Evolutionary conservation across 176 grass and related monocot species (phyloP), one percentile per base, ranked within the genome.

Genomic region (Cenchrus fungigraminus): DNA sequence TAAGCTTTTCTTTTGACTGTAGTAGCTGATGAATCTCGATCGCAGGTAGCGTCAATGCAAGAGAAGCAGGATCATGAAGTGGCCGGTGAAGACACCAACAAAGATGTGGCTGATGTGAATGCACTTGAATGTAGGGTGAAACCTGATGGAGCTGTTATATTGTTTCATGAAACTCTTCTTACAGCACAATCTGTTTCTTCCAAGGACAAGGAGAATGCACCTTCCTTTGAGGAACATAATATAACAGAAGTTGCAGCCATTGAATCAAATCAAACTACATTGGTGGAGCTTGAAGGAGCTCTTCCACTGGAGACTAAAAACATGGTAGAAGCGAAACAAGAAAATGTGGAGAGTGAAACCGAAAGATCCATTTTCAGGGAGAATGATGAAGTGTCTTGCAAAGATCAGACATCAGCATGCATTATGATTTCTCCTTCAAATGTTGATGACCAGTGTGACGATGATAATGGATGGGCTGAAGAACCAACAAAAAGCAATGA

Each of bases 341-440:
- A 81, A 79, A 82, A 50, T 66, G 59, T 82, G 54, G 86, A 79
- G 49, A 85, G 86, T 60, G 85, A 68, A 72, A 77, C 17, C 5
- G 82, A 62, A 61, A 71, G 60, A 57, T 71, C 78, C 20, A 29
- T 8, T 74, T 70, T 45, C 74, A 86, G 15, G 77, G 65, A 61
- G 53, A 88, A 85, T 74, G 78, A 86, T 62, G 60, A 76, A 81
- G 83, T 16, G 4, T 75, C 61, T 83, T 45, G 43, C 61, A 81
- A 83, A 79, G 42, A 73, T 45, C 79, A 74, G 40, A 66, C 79
- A 28, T 73, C 79, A 44, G 14, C 74, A 60, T 74, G 83, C 13
- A 14, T 55, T 79, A 10, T 17, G 10, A 12, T 60, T 83, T 52
- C 60, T 68, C 61, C 73, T 86, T 82, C 79, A 83, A 34, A 32